A percentile compares a stretch with the other conserved stretches of the same genome.
These are phyloP conservation scores for Rachicladosporium sp. DNA, from an alignment of 2,329 filamentous ascomycete genomes.

Conservation along the genomic window DNA sequence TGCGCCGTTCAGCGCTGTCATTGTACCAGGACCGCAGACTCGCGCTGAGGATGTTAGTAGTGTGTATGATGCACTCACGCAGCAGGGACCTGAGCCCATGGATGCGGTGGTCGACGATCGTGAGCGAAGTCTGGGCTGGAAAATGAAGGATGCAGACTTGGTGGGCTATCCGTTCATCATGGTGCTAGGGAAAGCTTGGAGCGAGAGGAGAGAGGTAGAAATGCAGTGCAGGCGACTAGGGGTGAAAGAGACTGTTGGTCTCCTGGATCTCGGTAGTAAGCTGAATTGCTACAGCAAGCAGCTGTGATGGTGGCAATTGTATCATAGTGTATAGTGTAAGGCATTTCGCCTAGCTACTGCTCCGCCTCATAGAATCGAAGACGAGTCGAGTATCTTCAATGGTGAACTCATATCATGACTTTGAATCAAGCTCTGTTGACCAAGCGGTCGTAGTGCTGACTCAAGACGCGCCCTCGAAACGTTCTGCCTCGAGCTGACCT, in stretches of 20 bases:
- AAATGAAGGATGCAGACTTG: slow-evolving; percentile 77
- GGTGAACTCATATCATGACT: no score
- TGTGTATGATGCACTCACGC: slow-evolving; percentile 51
- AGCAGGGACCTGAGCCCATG: slow-evolving; percentile 4
- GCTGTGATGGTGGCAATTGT: no score
- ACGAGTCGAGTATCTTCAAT: no score
- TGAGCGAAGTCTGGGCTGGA: slow-evolving; percentile 60
- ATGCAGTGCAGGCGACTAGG: slow-evolving; percentile 64
- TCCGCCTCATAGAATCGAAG: no score
- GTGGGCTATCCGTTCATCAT: slow-evolving; percentile 79
- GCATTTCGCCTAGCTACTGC: no score
- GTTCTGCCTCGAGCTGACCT: no score
- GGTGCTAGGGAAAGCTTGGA: slow-evolving; percentile 63
- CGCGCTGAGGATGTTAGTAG: slow-evolving; percentile 9
- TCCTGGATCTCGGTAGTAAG: slow-evolving; percentile 3
- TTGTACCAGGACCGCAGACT: slow-evolving; percentile 39
- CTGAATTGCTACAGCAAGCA: no score
- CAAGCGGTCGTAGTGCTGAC: no score
- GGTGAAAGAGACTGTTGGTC: slow-evolving; percentile 41
- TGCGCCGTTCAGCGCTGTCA: slow-evolving; percentile 66
- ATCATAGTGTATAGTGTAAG: no score
- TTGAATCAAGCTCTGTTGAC: no score
- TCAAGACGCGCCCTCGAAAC: no score
- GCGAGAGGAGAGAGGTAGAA: slow-evolving; percentile 46
- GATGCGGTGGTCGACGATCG: slow-evolving; percentile 66